These are phyloP conservation scores for Wallacemonas sp. DNA, from an alignment of 208 protist genomes.

Conservation along the genomic window DNA sequence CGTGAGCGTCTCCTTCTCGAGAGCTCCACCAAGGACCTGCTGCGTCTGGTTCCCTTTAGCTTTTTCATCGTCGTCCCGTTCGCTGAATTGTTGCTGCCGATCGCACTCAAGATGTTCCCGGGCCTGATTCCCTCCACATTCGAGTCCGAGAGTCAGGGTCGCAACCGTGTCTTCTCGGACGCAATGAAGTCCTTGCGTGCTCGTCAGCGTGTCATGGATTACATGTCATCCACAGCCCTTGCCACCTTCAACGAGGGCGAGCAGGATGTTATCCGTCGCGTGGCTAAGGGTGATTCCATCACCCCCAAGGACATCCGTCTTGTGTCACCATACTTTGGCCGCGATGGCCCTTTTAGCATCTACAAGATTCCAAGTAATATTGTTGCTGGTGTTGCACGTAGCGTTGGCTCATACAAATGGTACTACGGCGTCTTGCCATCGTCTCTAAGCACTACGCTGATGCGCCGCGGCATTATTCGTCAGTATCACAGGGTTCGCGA, in stretches of 20 bases:
- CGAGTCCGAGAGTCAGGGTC: slow-evolving; percentile 85
- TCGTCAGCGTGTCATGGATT: slow-evolving; percentile 83
- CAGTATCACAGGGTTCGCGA: slow-evolving; percentile 81
- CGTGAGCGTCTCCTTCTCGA: slow-evolving; percentile 91
- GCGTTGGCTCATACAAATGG: slow-evolving; percentile 73
- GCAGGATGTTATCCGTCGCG: slow-evolving; percentile 78
- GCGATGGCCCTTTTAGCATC: slow-evolving; percentile 81
- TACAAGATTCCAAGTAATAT: slow-evolving; percentile 82
- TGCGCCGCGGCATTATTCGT: slow-evolving; percentile 68
- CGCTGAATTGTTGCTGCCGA: slow-evolving; percentile 94
- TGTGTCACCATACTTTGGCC: slow-evolving; percentile 74
- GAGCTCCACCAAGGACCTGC: slow-evolving; percentile 92
- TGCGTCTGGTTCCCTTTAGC: slow-evolving; percentile 96
- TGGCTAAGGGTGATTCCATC: slow-evolving; percentile 75
- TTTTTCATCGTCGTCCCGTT: slow-evolving; percentile 97
- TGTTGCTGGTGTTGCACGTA: slow-evolving; percentile 62
- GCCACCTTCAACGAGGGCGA: slow-evolving; percentile 78
- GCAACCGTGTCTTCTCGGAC: slow-evolving; percentile 75
- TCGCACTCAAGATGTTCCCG: slow-evolving; percentile 96
- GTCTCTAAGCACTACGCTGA: slow-evolving; percentile 52
- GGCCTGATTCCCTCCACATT: slow-evolving; percentile 97
- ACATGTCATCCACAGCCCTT: slow-evolving; percentile 79
- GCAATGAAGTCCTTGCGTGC: slow-evolving; percentile 80
- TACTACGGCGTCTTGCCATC: slow-evolving; percentile 73
- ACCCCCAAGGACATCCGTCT: slow-evolving; percentile 73